Conservation (phyloP, 768 basidiomycete species). For the Hygrophoropsis aurantiaca region DNA sequence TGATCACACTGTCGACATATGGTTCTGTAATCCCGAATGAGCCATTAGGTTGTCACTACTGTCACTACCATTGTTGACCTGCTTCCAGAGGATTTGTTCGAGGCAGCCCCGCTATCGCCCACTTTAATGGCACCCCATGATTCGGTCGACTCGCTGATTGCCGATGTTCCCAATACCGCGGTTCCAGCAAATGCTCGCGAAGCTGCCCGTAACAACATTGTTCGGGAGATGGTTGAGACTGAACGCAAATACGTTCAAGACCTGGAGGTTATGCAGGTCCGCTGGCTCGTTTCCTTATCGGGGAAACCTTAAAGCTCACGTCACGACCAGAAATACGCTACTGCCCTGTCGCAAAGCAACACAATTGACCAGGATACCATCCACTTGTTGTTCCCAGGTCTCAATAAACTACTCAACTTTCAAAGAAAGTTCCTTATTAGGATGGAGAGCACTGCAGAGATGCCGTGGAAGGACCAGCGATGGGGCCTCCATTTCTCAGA, state of each 20-base stretch:
- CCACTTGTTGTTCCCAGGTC: slow-evolving; percentile 91
- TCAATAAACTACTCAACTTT: slow-evolving; percentile 94
- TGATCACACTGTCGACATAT: slow-evolving; percentile 3
- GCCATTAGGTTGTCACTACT: slow-evolving; percentile 78
- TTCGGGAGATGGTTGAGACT: slow-evolving; percentile 89
- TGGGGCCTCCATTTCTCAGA: slow-evolving; percentile 88
- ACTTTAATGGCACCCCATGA: slow-evolving; percentile 54
- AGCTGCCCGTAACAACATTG: slow-evolving; percentile 70
- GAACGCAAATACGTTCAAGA: slow-evolving; percentile 97
- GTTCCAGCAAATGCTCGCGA: slow-evolving; percentile 59
- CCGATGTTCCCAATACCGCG: slow-evolving; percentile 39
- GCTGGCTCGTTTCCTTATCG: slow-evolving; percentile 23
- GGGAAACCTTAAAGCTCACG: slow-evolving; percentile 13
- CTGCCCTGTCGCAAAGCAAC: slow-evolving; percentile 75
- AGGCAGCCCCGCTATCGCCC: slow-evolving; percentile 59
- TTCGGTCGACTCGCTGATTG: slow-evolving; percentile 56
- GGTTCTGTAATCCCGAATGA: slow-evolving; percentile 1
- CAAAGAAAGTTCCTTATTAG: slow-evolving; percentile 92
- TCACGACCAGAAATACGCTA: slow-evolving; percentile 77
- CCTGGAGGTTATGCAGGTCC: slow-evolving; percentile 92
- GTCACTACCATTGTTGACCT: slow-evolving; percentile 81
- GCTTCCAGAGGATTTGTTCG: slow-evolving; percentile 69
- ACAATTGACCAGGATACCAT: slow-evolving; percentile 93
- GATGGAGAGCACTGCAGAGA: slow-evolving; percentile 81
- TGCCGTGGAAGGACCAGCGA: slow-evolving; percentile 79